Base-by-base conservation (phyloP, 805 yeast species). In the Zygoascus biomembranicola region DNA sequence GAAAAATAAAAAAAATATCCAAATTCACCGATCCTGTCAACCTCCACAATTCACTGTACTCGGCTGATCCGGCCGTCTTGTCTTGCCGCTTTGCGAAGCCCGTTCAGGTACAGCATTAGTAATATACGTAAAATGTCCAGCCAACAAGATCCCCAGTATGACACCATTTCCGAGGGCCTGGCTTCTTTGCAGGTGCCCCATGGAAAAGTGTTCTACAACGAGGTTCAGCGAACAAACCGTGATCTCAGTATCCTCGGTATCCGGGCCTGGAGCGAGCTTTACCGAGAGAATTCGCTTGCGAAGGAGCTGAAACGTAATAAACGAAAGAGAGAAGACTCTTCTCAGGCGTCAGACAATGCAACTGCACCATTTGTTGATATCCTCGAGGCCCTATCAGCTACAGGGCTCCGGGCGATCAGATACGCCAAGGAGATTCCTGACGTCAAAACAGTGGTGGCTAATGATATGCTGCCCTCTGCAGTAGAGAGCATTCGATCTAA, bases 161-260 rank as follows among this genome's bases (percentile, higher is more conserved):
- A 42, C 13, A 42, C 46, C 13, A n/a, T 42, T n/a, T 39, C 52
- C 10, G 47, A 49, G 23, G 99, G 99, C 1, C 73, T 77, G 53
- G 97, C 98, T 13, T 78, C 83, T 23, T 82, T 94, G 45, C 73
- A 90, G 32, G 86, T 85, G 57, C 92, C 96, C 3, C 84, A 87
- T 62, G 82, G 82, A 49, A 77, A 76, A 56, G 99, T 94, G 10
- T 94, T 94, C 66, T 94, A 94, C 70, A 94, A 94, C 66, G 97
- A 96, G 9, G 86, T 94, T 53, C 99, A 94, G 70, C 98, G 92
- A 70, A 94, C 90, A 71, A 94, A 94, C 69, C 78, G 99, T 62
- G 99, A 94, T 66, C 71, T 94, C 49, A 85, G 95, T 59, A 85
- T 88, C 5, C 73, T 85, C 61, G 90, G 88, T 8, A 90, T 94